Evolutionary conservation across 495 filamentous ascomycete species (phyloP).

Genomic region (Penicillium cinerascens): DNA sequence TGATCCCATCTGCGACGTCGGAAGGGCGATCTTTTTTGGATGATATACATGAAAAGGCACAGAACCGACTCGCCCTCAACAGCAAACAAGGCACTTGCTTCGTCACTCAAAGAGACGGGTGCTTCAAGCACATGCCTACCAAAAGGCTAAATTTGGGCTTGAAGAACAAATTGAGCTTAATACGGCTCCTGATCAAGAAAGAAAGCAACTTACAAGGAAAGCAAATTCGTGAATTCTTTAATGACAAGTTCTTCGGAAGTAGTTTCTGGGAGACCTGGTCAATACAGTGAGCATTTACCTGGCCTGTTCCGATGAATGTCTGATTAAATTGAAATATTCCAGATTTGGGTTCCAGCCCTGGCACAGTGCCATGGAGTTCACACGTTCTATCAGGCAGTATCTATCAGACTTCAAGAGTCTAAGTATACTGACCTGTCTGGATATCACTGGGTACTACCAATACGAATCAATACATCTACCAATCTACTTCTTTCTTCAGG

Average conservation of each 20-base stretch:
- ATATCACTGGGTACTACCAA: conserved; percentile 35
- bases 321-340: neutral
- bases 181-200: conserved; percentile 3
- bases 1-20: conserved; percentile 1
- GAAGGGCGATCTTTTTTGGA: neutral
- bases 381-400: conserved; percentile 25
- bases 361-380: conserved; percentile 38
- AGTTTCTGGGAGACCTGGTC: conserved; percentile 16
- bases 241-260: conserved; percentile 8
- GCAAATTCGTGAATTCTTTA: conserved; percentile 7
- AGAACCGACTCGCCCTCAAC: neutral
- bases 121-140: neutral
- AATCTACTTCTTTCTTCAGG: conserved; percentile 34
- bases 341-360: conserved; percentile 34
- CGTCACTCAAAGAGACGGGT: neutral
- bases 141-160: conserved; percentile 3
- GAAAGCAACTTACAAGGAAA: conserved; percentile 6
- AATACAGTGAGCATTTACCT: conserved; percentile 5
- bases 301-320: neutral
- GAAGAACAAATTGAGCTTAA: neutral
- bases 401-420: conserved; percentile 23
- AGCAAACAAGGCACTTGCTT: neutral
- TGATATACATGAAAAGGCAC: neutral
- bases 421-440: conserved; percentile 22
- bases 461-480: conserved; percentile 41